Base-by-base conservation (phyloP, 345 rosid species). In the Gossypium herbaceum region DNA sequence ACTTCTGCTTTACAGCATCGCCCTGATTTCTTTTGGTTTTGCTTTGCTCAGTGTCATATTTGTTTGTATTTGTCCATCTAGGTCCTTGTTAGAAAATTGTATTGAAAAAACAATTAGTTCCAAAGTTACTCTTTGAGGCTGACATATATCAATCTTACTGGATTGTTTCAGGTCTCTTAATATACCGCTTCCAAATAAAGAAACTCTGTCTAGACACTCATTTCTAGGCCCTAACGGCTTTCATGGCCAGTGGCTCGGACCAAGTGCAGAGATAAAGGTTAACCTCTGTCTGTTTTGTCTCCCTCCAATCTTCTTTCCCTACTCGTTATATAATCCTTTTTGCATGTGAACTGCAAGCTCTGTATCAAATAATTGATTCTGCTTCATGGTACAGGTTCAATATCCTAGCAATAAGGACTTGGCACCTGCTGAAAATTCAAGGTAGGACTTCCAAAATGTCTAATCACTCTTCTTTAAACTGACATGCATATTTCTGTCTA, bases 151-250 rank as follows among this genome's bases (percentile, higher is more conserved):
- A 9, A 9, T 56, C 66, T 63, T 78, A 7, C 20, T 78, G 71
- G 25, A 76, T 70, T 71, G 17, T 78, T 57, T 84, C 90, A 93
- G 99, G 76, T 89, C 94, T 78, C 63, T 68, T 48, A 68, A 68
- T 48, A 68, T 87, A 58, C 92, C 92, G 58, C 84, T 78, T 74
- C 92, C 92, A 55, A 93, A 90, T 78, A 82, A 91, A 84, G 99
- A 91, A 79, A 95, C 99, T 54, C 82, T 95, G 73, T 93, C 98
- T 54, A 91, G 98, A 79, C 99, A 95, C 87, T 91, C 97, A 71
- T 79, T 95, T 76, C 81, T 93, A 56, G 98, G 99, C 56, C 97
- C 98, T 72, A 87, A 83, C 75, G 98, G 99, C 85, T 91, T 95
- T 83, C 84, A 47, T 39, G 89, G 92, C 13, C 67, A 93, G 73